Evolutionary conservation across 306 rosid genomes (phyloP), one percentile per base, ranked within the genome.

Genomic region (Vigna hirtella): DNA sequence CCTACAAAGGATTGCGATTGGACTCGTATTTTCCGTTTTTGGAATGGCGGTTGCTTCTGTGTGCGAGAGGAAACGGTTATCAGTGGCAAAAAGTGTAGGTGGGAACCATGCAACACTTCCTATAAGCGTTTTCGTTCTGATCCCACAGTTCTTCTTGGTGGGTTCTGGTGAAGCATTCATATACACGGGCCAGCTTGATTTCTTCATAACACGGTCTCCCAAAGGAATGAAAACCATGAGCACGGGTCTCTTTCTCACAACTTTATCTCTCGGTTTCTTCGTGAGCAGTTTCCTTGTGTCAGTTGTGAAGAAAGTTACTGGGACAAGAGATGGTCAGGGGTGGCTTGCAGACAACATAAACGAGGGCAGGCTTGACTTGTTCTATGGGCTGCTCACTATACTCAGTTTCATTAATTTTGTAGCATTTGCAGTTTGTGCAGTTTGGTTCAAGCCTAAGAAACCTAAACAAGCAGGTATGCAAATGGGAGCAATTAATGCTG

Each of bases 201-300:
- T 92, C 86, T 94, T 92, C 90, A 92, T 94, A 87, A 92, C 97
- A 12, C 89, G 83, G 66, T 92, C 98, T 11, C 98, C 98, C 16
- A 92, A 92, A 77, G 93, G 97, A 48, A 92, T 94, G 98, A 94
- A 92, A 83, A 88, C 97, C 20, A 90, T 94, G 97, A 94, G 98
- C 89, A 94, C 98, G 0, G 98, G 97, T 10, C 92, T 94, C 62
- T 94, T 94, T 74, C 95, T 94, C 16, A 89, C 97, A 12, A 94
- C 97, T 8, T 10, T 94, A 15, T 88, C 98, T 10, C 90, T 94
- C 0, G 98, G 98, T 32, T 92, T 92, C 87, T 94, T 94, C 28
- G 56, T 92, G 14, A 94, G 98, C 66, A 94, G 98, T 83, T 85
- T 92, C 81, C 83, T 92, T 45, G 98, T 94, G 11, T 83, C 93